Conservation (phyloP, 352 stramenopile species). For the Phytophthora constricta region DNA sequence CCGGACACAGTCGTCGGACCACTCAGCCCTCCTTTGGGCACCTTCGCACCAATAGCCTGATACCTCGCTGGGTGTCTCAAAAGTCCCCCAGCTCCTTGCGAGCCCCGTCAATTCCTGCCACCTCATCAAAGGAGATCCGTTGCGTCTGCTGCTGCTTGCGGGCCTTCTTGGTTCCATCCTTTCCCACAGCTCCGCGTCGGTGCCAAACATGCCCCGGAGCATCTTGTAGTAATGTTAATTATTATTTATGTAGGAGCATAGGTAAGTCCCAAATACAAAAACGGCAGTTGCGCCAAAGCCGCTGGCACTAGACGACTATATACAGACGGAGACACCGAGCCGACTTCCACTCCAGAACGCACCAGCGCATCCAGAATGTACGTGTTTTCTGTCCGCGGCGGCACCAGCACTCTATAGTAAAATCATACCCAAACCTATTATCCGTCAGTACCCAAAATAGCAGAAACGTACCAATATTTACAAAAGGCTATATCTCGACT, state of each 20-base stretch:
- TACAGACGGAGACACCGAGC: constrained; percentile 56
- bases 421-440: constrained; percentile 13
- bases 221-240: no score
- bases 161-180: constrained; percentile 69
- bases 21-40: constrained; percentile 92
- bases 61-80: constrained; percentile 92
- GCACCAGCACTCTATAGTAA: constrained; percentile 66
- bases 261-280: constrained; percentile 86
- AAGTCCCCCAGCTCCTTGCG: constrained; percentile 93
- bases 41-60: constrained; percentile 92
- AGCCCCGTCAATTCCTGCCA: constrained; percentile 94
- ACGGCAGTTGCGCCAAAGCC: constrained; percentile 72
- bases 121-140: constrained; percentile 91
- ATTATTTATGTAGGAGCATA: no score
- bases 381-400: constrained; percentile 70
- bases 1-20: constrained; percentile 18
- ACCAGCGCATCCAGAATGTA: constrained; percentile 75
- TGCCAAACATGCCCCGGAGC: constrained; percentile 70
- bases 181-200: constrained; percentile 61
- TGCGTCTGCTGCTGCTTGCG: constrained; percentile 39
- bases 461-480: constrained; percentile 17
- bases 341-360: constrained; percentile 74
- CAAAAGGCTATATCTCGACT: constrained; percentile 4
- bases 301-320: constrained; percentile 57
- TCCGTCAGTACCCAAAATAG: no score